phyloP scores from a whole-genome alignment of 1,284 basidiomycete species.

The Boletus smithii region DNA sequence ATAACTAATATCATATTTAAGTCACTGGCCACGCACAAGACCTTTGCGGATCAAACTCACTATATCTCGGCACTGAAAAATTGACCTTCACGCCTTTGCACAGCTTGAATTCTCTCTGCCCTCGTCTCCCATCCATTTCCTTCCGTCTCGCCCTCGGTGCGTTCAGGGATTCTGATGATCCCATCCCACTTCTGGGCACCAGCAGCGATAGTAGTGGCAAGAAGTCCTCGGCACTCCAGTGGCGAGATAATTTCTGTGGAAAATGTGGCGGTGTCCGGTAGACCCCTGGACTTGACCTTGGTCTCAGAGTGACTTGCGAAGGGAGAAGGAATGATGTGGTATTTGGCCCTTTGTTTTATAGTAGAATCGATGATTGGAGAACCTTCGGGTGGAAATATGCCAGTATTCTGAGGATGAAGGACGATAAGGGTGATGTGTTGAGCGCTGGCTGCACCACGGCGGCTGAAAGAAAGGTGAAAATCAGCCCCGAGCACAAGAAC shows the following conservation, averaged over 20 bases:
- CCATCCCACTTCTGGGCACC: conserved; percentile 46
- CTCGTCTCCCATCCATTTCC: conserved; percentile 23
- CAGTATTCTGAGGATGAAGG: conserved; percentile 41
- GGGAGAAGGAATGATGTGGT: conserved; percentile 9
- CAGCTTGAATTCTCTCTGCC: conserved; percentile 29
- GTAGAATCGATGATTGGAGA: conserved; percentile 20
- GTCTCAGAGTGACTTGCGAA: conserved; percentile 15
- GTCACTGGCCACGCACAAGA: background rate
- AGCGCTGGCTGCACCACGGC: conserved; percentile 39
- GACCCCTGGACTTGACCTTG: conserved; percentile 6
- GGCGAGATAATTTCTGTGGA: conserved; percentile 37
- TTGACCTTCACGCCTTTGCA: conserved; percentile 35
- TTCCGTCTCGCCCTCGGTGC: conserved; percentile 3
- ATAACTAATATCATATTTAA: conserved; percentile 35
- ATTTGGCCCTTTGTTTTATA: conserved; percentile 9
- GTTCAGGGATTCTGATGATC: conserved; percentile 43
- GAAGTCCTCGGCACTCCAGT: conserved; percentile 42
- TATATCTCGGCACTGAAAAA: conserved; percentile 42
- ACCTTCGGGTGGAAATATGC: conserved; percentile 36
- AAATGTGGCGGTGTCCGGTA: conserved; percentile 26
- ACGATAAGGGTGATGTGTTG: conserved; percentile 42
- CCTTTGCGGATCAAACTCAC: conserved; percentile 34
- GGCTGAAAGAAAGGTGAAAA: conserved; percentile 33
- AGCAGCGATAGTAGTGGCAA: conserved; percentile 35
- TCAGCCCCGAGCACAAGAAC: conserved; percentile 8